Base-by-base conservation (phyloP, 306 rosid species). In the Dalbergia cultrata region DNA sequence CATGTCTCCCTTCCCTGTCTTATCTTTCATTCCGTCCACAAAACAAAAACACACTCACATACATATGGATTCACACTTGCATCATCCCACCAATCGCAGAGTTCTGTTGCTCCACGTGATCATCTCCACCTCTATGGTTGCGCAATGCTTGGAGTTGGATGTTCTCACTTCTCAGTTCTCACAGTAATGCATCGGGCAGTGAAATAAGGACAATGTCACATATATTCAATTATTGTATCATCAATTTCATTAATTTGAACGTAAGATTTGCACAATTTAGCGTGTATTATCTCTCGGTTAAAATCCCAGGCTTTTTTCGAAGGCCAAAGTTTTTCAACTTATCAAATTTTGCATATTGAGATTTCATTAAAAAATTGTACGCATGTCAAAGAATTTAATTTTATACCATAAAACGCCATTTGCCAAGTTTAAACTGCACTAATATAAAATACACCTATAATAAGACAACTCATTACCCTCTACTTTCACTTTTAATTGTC, bases 131-230 rank as follows among this genome's bases (percentile, higher is more conserved):
- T 68, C 63, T 17, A 45, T 79, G 77, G 76, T 58, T 69, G 82
- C 82, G 82, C 16, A 79, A 69, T 44, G 57, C 76, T 31, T 58
- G 82, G 69, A 44, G 5, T 65, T 65, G 62, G 72, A 50, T 77
- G 41, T 67, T 67, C 65, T 37, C 53, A 53, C 26, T 34, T 66
- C 74, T 37, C 53, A 53, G n/a, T 34, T 66, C 74, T 66, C 66
- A 67, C 44, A 52, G 26, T 65, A 65, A 53, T 13, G 45, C 83
- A 70, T 79, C 26, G 71, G 70, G 70, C 77, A 79, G 77, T 59
- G 64, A 47, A 78, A 69, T 54, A 22, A 77, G 14, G 59, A 5
- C 68, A 58, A 10, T 41, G 21, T 56, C 71, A 31, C 18, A 2
- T 37, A 49, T 45, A 63, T 12, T 26, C 67, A 61, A 61, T 61